phyloP scores from a whole-genome alignment of 208 protist genomes.

The Trypanosoma congolense region DNA sequence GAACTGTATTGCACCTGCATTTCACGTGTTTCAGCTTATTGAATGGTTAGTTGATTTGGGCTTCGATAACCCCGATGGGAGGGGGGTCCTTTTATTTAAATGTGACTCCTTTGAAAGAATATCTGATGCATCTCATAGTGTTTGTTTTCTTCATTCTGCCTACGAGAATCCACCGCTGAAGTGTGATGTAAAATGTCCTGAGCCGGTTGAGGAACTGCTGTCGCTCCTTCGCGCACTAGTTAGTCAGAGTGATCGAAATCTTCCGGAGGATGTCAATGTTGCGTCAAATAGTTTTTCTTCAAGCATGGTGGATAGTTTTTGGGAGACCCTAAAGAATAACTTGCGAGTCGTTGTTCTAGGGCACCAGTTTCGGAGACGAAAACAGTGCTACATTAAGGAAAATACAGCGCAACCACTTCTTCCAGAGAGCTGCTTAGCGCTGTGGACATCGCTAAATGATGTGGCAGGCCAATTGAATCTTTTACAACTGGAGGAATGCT shows the following conservation, averaged over 20 bases:
- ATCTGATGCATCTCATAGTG: background rate
- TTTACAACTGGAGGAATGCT: conserved; percentile 14
- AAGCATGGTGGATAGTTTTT: conserved; percentile 7
- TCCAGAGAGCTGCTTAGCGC: background rate
- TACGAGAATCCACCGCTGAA: background rate
- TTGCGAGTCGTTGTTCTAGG: conserved; percentile 7
- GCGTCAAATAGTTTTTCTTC: too few species aligned
- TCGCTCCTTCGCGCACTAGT: conserved; percentile 14
- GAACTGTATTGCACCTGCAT: conserved; percentile 12
- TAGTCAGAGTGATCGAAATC: conserved; percentile 6
- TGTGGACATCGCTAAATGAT: conserved; percentile 13
- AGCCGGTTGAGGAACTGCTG: conserved; percentile 1
- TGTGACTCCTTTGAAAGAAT: background rate
- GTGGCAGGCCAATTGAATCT: background rate
- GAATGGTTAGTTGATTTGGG: conserved; percentile 18
- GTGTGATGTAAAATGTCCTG: background rate
- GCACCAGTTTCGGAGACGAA: background rate
- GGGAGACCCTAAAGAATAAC: conserved; percentile 12
- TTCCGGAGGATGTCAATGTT: background rate
- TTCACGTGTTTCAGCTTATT: conserved; percentile 18
- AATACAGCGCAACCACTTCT: background rate
- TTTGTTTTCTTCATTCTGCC: conserved; percentile 8
- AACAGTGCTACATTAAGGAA: background rate
- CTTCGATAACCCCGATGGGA: conserved; percentile 17
- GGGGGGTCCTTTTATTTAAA: conserved; percentile 14